Conservation (phyloP, 345 rosid genomes). For the Eucalyptus curtisii region DNA sequence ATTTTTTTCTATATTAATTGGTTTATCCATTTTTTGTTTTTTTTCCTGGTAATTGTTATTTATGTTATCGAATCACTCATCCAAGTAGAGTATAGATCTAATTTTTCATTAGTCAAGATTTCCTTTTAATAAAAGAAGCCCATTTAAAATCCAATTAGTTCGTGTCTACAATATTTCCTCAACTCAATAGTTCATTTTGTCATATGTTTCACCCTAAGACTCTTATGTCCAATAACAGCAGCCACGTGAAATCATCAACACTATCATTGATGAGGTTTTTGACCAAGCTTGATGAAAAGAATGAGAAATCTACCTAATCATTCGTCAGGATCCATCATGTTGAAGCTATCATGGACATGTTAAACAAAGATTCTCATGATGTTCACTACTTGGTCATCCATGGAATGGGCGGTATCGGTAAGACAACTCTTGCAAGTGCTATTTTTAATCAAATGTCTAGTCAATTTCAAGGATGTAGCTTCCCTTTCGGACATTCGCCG, state of each 20-base stretch:
- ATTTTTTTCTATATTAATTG: background rate
- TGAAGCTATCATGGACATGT: background rate
- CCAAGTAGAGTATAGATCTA: background rate
- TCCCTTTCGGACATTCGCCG: no score
- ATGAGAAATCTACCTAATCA: background rate
- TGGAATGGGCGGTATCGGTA: background rate
- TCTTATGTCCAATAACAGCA: background rate
- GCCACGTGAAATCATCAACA: background rate
- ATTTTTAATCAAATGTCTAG: no score
- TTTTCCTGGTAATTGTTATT: background rate
- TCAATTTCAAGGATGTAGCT: no score
- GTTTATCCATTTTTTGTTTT: no score
- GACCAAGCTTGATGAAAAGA: background rate
- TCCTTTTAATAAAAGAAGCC: background rate
- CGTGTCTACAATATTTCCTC: background rate
- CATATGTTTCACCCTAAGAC: background rate
- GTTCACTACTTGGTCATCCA: background rate
- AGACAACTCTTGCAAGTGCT: no score
- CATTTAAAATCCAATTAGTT: background rate
- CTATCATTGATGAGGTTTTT: background rate
- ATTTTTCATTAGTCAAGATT: background rate
- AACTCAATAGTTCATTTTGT: background rate
- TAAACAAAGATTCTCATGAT: background rate
- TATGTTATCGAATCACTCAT: background rate
- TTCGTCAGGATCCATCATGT: background rate